Evolutionary conservation across 305 asterid genomes (phyloP), one percentile per base, ranked within the genome.

Genomic region (Salvia sclarea): DNA sequence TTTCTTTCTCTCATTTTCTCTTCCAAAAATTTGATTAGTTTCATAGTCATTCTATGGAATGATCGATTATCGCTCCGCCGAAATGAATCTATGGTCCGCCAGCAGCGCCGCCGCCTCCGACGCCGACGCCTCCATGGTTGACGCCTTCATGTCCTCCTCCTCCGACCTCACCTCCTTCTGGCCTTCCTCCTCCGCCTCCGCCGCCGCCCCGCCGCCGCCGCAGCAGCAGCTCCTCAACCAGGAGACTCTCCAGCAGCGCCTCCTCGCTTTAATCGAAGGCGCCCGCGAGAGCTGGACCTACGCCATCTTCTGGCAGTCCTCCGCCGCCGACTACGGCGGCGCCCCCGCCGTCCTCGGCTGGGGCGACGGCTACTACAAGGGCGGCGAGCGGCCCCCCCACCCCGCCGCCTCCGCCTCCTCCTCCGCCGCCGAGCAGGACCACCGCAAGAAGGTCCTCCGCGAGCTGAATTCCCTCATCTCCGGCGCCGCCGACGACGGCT

Each of bases 281-380:
- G 87, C 96, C 13, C 76, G 65, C 9, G 95, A 92, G 78, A 76
- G 82, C 71, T 92, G 97, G 97, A 92, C 98, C 4, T 90, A 92
- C 57, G 97, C 97, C 1, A 88, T 92, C 3, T 92, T 92, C 70
- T 92, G 98, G 96, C 96, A 89, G 52, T 76, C 86, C 0, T 89
- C 98, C 0, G 79, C 30, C 4, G 76, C 68, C 5, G 95, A 85
- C 43, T 81, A 72, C 59, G 81, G 83, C 3, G 79, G 78, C 3
- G 79, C 77, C 4, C 74, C 92, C 0, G 25, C 88, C 0, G 38
- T 88, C 1, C 31, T 92, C 50, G 82, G 83, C 14, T 92, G 98
- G 98, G 97, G 96, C 13, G 98, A 92, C 49, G 98, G 98, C 20
- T 92, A 85, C 73, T 92, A 90, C 62, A 86, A 82, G 52, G 97